These are phyloP conservation scores for Hamamelis virginiana DNA, from an alignment of 164 flowering plant species.

Conservation along the genomic window DNA sequence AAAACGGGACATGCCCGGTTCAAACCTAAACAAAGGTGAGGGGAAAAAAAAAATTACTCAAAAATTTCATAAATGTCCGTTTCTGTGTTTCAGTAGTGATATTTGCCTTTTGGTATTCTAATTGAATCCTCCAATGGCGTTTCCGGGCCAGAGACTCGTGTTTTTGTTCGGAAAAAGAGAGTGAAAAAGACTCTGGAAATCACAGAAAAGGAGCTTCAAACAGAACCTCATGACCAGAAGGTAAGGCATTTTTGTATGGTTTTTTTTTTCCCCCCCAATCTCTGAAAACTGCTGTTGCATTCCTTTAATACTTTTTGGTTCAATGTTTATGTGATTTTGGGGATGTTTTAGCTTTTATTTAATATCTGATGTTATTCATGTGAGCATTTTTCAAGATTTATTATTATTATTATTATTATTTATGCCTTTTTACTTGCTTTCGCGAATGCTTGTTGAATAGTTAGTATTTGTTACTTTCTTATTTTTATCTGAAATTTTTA, in stretches of 20 bases:
- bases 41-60: neutral
- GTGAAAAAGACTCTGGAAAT: conserved; percentile 24
- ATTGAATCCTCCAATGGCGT: conserved; percentile 11
- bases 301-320: too few relatives aligned
- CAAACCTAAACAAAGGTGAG: conserved; percentile 5
- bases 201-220: conserved; percentile 9
- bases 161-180: conserved; percentile 55
- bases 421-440: too few relatives aligned
- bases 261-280: too few relatives aligned
- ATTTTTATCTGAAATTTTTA: too few relatives aligned
- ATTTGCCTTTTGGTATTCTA: neutral
- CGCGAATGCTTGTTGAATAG: too few relatives aligned
- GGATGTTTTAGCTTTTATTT: too few relatives aligned
- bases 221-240: conserved; percentile 24
- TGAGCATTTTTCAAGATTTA: too few relatives aligned
- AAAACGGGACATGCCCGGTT: neutral
- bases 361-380: too few relatives aligned
- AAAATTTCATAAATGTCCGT: neutral
- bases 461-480: too few relatives aligned
- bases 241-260: conserved; percentile 23
- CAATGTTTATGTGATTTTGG: too few relatives aligned
- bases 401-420: too few relatives aligned
- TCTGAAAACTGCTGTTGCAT: too few relatives aligned
- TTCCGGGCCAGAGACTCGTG: conserved; percentile 33
- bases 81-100: neutral